A percentile compares a stretch with the other conserved stretches of the same genome.
phyloP scores from a whole-genome alignment of 495 filamentous ascomycete genomes.

The Penicillium paxilli region DNA sequence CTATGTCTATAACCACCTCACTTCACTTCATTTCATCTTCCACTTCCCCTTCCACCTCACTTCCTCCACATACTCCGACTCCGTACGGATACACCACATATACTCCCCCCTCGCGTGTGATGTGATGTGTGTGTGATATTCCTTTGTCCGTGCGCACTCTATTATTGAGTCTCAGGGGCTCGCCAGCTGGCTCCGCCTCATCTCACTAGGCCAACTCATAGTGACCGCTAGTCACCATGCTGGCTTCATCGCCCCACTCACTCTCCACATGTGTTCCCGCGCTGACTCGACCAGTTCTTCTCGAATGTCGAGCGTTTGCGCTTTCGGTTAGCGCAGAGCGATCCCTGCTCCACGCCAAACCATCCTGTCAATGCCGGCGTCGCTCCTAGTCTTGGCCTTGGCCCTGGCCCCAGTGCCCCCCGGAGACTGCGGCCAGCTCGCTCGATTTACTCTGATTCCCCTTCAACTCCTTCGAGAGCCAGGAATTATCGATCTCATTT shows the following conservation, averaged over 20 bases:
- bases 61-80: neutral
- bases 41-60: neutral
- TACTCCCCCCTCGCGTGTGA: too few relatives aligned
- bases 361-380: conserved; percentile 5
- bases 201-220: neutral
- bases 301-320: conserved; percentile 42
- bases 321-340: conserved; percentile 30
- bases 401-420: too few relatives aligned
- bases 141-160: too few relatives aligned
- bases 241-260: neutral
- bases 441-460: too few relatives aligned
- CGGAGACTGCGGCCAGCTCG: too few relatives aligned
- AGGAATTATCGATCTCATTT: too few relatives aligned
- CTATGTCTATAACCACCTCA: neutral
- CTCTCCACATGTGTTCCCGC: conserved; percentile 13
- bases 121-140: too few relatives aligned
- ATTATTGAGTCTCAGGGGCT: neutral
- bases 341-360: conserved; percentile 25
- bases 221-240: neutral
- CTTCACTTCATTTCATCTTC: neutral
- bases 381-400: neutral
- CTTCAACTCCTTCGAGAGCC: too few relatives aligned
- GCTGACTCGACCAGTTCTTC: conserved; percentile 36
- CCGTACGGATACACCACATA: too few relatives aligned
- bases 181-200: neutral